These are phyloP conservation scores for Exserohilum rostratum DNA, from an alignment of 2,329 filamentous ascomycete genomes.

Conservation along the genomic window DNA sequence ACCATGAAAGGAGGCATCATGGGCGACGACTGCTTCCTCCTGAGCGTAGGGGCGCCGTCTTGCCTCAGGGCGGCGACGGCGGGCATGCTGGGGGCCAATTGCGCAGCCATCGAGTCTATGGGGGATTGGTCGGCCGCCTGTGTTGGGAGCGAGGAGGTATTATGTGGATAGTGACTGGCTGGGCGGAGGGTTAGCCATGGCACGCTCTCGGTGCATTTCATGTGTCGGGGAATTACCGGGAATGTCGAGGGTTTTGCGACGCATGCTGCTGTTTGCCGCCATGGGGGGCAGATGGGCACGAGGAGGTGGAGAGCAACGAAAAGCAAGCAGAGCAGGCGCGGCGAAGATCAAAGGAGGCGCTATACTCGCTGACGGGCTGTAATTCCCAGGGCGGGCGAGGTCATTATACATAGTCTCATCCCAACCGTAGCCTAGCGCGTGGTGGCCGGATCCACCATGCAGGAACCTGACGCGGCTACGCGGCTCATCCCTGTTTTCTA, in stretches of 20 bases:
- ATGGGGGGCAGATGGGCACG: slow-evolving; percentile 14
- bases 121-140: slow-evolving; percentile 34
- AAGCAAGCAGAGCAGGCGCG: background rate
- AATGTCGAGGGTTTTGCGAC: slow-evolving; percentile 27
- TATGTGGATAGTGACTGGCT: slow-evolving; percentile 31
- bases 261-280: slow-evolving; percentile 35
- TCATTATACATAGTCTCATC: slow-evolving; percentile 19
- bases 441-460: slow-evolving; percentile 18
- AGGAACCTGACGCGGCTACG: slow-evolving; percentile 19
- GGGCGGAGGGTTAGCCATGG: slow-evolving; percentile 21
- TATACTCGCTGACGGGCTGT: slow-evolving; percentile 1
- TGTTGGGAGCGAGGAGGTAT: slow-evolving; percentile 31
- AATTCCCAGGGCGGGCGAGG: slow-evolving; percentile 15
- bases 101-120: slow-evolving; percentile 31
- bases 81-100: slow-evolving; percentile 33
- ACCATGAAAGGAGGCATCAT: slow-evolving; percentile 94
- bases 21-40: slow-evolving; percentile 56
- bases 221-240: slow-evolving; percentile 20
- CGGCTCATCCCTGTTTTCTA: slow-evolving; percentile 16
- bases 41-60: slow-evolving; percentile 26
- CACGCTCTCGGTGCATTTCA: background rate
- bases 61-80: slow-evolving; percentile 14
- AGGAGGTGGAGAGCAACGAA: background rate
- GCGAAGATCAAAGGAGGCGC: slow-evolving; percentile 18
- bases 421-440: slow-evolving; percentile 14